phyloP scores from a whole-genome alignment of 169 alveolate species.

The Perkinsus chesapeaki region DNA sequence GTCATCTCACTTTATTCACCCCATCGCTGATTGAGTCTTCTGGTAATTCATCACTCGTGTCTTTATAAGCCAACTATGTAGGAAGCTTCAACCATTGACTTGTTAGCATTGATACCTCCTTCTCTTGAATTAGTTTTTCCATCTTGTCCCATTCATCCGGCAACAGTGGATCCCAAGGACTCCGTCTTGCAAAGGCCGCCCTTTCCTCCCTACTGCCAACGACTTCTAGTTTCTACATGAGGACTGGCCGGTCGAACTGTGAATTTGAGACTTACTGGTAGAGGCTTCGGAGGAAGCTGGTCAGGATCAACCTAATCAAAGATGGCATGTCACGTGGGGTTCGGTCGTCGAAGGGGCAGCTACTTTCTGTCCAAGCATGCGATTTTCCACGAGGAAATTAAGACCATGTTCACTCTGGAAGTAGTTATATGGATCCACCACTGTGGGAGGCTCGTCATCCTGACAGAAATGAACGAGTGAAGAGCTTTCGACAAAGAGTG shows the following conservation, averaged over 20 bases:
- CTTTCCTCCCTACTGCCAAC: neutral
- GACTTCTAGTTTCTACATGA: neutral
- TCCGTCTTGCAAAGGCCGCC: neutral
- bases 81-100: too few relatives aligned
- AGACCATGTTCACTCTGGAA: neutral
- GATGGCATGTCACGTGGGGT: neutral
- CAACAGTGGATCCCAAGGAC: neutral
- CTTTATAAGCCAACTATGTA: too few relatives aligned
- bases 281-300: neutral
- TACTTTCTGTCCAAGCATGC: neutral
- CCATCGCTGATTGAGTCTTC: too few relatives aligned
- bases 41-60: too few relatives aligned
- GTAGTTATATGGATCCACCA: neutral
- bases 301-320: neutral
- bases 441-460: neutral
- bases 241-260: neutral
- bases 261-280: neutral
- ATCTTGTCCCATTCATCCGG: neutral
- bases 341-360: neutral
- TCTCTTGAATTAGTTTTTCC: neutral
- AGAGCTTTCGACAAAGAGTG: neutral
- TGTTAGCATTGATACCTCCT: neutral
- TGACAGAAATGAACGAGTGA: neutral
- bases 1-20: too few relatives aligned
- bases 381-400: neutral